Conservation (phyloP, 306 rosid species). For the Medicago lupulina region DNA sequence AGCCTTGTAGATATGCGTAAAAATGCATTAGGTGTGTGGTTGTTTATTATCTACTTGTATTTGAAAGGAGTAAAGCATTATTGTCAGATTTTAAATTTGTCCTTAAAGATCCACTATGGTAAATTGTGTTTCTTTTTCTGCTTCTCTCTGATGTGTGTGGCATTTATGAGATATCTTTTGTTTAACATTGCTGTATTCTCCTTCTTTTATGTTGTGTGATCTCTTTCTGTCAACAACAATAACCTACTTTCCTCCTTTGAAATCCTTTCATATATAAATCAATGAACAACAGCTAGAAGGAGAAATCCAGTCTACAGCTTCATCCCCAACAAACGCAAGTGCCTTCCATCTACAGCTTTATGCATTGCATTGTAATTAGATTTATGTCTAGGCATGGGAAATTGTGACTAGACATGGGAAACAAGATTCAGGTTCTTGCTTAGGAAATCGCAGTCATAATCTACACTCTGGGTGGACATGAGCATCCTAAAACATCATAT, state of each 20-base stretch:
- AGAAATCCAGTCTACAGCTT: constrained; percentile 15
- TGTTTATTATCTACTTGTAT: neutral
- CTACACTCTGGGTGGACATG: neutral
- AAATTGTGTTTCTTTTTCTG: neutral
- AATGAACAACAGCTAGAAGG: neutral
- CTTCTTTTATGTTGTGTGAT: constrained; percentile 1
- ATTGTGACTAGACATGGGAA: neutral
- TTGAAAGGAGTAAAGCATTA: neutral
- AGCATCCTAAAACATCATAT: neutral
- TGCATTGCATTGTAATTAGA: neutral
- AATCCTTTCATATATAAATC: neutral
- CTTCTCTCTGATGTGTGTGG: neutral
- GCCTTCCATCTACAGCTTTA: neutral
- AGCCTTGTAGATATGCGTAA: neutral
- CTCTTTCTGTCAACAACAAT: constrained; percentile 11
- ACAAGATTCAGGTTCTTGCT: neutral
- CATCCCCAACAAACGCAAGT: constrained; percentile 30
- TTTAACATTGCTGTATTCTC: neutral
- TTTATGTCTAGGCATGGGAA: neutral
- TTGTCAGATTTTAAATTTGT: neutral
- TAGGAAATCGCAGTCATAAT: neutral
- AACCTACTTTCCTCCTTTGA: constrained; percentile 24
- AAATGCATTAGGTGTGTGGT: neutral
- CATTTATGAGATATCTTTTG: neutral
- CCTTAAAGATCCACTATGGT: neutral